Conservation (phyloP, 148 eudicot genomes). For the Mesembryanthemum crystallinum region DNA sequence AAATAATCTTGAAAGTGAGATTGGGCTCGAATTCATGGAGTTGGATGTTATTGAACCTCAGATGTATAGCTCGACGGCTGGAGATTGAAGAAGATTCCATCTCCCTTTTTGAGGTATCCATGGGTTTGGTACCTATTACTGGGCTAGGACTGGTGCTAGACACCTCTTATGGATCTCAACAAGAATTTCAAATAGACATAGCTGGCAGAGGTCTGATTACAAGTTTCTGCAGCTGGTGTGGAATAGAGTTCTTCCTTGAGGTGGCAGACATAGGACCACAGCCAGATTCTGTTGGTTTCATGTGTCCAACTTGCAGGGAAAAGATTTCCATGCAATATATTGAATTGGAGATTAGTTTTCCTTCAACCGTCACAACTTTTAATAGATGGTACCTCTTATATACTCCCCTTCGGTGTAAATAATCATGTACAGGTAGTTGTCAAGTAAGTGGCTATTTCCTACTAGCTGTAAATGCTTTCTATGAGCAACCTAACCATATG, state of each 20-base stretch:
- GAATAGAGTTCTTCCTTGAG: slow-evolving; percentile 51
- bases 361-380: slow-evolving; percentile 24
- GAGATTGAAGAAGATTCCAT: slow-evolving; percentile 41
- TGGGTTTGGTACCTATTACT: slow-evolving; percentile 35
- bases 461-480: not conserved
- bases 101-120: slow-evolving; percentile 39
- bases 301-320: slow-evolving; percentile 66
- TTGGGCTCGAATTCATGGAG: slow-evolving; percentile 44
- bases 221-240: slow-evolving; percentile 69
- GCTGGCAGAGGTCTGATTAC: slow-evolving; percentile 14
- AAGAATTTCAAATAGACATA: slow-evolving; percentile 31
- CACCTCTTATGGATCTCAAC: slow-evolving; percentile 29
- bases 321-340: slow-evolving; percentile 62
- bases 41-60: slow-evolving; percentile 52
- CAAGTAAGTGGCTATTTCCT: slow-evolving; percentile 1
- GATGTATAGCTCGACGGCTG: slow-evolving; percentile 34
- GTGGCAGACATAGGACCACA: slow-evolving; percentile 44
- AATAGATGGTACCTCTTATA: not conserved
- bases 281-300: slow-evolving; percentile 68
- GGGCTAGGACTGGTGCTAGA: slow-evolving; percentile 34
- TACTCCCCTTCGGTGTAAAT: slow-evolving; percentile 10
- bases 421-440: slow-evolving; percentile 19
- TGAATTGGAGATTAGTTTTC: slow-evolving; percentile 39
- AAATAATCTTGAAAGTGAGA: too few relatives aligned
- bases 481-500: not conserved